These are phyloP conservation scores for Diaporthe citri DNA, from an alignment of 2,329 filamentous ascomycete species.

Conservation along the genomic window DNA sequence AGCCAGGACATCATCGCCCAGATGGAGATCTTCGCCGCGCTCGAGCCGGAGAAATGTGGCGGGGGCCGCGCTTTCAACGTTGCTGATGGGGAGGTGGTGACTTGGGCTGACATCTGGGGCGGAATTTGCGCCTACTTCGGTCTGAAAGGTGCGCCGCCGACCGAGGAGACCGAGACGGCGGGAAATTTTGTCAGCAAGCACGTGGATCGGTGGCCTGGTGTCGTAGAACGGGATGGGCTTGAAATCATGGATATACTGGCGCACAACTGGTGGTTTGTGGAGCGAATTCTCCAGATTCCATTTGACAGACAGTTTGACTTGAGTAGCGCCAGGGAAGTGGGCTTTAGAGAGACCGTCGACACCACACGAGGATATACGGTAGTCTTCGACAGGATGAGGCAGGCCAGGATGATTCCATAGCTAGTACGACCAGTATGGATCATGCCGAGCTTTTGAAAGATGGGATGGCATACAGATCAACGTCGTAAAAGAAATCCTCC, in stretches of 20 bases:
- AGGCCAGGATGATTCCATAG: constrained; percentile 14
- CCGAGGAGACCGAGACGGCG: not conserved
- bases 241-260: not conserved
- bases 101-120: not conserved
- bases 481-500: no score
- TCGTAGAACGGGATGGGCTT: not conserved
- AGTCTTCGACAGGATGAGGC: constrained; percentile 12
- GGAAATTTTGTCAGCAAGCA: not conserved
- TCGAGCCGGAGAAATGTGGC: not conserved
- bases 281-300: constrained; percentile 17
- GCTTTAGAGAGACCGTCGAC: not conserved
- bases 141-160: not conserved
- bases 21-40: constrained; percentile 8
- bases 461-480: no score
- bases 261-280: constrained; percentile 29
- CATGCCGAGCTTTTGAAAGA: no score
- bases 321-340: constrained; percentile 1
- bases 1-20: constrained; percentile 54
- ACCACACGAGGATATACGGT: not conserved
- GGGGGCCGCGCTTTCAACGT: constrained; percentile 9
- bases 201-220: not conserved
- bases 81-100: constrained; percentile 9
- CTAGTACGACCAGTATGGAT: not conserved
- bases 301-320: constrained; percentile 18
- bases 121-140: not conserved